Evolutionary conservation across 2,329 filamentous ascomycete genomes (phyloP).

Genomic region (Penicillium janthinellum): DNA sequence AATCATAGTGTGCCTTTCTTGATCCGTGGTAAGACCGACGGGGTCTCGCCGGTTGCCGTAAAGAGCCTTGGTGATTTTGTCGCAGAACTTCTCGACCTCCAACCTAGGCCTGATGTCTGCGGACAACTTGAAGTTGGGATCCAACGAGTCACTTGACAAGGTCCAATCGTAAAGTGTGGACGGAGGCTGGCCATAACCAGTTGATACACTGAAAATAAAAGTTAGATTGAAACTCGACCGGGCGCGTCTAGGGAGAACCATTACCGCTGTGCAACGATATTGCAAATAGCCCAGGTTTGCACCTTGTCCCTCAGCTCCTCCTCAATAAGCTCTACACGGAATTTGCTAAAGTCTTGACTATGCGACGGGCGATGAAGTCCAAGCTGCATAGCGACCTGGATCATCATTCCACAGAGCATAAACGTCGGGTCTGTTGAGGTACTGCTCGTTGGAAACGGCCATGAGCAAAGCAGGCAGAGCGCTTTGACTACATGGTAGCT

Average conservation of each 20-base stretch:
- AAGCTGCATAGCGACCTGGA: constrained; percentile 69
- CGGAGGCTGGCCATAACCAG: constrained; percentile 69
- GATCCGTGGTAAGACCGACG: constrained; percentile 51
- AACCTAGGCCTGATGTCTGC: constrained; percentile 54
- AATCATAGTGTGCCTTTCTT: constrained; percentile 48
- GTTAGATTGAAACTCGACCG: constrained; percentile 2
- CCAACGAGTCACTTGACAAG: constrained; percentile 47
- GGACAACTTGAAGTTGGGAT: constrained; percentile 54
- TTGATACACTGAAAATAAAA: constrained; percentile 55
- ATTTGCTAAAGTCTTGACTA: constrained; percentile 58
- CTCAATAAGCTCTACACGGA: constrained; percentile 57
- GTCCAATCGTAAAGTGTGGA: constrained; percentile 64
- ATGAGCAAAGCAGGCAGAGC: constrained; percentile 64
- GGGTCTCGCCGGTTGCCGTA: constrained; percentile 60
- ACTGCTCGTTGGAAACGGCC: constrained; percentile 65
- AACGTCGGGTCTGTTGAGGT: constrained; percentile 67
- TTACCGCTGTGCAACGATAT: constrained; percentile 67
- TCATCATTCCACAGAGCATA: constrained; percentile 67
- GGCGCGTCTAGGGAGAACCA: constrained; percentile 17
- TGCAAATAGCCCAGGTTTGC: constrained; percentile 68
- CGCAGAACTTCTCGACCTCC: constrained; percentile 61
- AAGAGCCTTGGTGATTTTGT: constrained; percentile 58
- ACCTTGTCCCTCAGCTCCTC: constrained; percentile 66
- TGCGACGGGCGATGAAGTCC: constrained; percentile 66
- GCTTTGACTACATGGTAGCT: constrained; percentile 67